Evolutionary conservation across 2,329 filamentous ascomycete species (phyloP), one percentile per base, ranked within the genome.

Genomic region (Plectosphaerella plurivora): DNA sequence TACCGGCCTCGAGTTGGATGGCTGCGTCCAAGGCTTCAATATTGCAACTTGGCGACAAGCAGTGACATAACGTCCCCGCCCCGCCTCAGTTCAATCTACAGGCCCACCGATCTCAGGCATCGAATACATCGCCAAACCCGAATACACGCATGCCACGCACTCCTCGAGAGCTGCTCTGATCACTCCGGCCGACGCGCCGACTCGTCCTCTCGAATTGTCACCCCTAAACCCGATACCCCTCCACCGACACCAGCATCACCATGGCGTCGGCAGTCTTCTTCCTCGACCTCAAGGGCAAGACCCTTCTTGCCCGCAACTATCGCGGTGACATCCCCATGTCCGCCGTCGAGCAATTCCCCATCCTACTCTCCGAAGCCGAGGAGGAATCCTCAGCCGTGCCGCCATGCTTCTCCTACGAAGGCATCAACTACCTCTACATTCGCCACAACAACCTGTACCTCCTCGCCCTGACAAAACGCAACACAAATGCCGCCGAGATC

Each of bases 211-310:
- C 54, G 58, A 51, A 53, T 56, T 59, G 56, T 55, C 52, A 12
- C 54, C 28, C 18, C 16, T 44, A 20, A 44, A 18, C 41, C 39
- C 41, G 49, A 60, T 59, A 61, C 61, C 59, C 59, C 58, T 58
- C 59, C 55, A 58, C 51, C 53, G 52, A 53, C 49, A 52, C 53
- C 45, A 47, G 41, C 39, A 36, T 64, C 73, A 79, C 63, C 68
- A 99, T 99, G 94, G 94, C 94, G 63, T 99, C 94, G 55, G 94
- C 94, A 59, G 71, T 99, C 66, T 99, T 99, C 83, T 99, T 99
- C 72, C 87, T 99, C 65, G 94, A 99, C 73, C 82, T 99, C 62
- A 99, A 99, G 91, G 94, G 94, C 89, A 99, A 99, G 92, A 97
- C 94, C 78, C 92, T 99, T 63, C 82, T 99, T 66, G 94, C 94